Evolutionary conservation across 305 asterid genomes (phyloP).

Genomic region (Solanum hybrid): DNA sequence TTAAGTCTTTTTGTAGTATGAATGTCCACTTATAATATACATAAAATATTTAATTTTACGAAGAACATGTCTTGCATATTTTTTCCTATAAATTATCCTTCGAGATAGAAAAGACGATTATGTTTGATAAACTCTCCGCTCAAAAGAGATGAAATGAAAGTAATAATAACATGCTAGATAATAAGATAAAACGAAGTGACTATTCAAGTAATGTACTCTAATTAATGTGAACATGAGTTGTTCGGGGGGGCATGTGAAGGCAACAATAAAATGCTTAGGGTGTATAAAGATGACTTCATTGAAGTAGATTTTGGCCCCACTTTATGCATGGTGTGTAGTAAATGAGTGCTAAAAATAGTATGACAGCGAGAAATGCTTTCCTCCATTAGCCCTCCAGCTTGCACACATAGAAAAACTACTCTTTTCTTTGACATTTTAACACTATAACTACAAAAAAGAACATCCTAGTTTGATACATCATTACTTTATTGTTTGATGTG

Average conservation of each 20-base stretch:
- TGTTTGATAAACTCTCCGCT: rapidly evolving
- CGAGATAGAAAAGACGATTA: too few species aligned
- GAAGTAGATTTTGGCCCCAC: neutral
- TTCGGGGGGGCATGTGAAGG: constrained; percentile 13
- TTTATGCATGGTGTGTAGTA: neutral
- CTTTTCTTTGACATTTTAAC: neutral
- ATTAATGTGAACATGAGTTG: constrained; percentile 4
- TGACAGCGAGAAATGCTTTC: constrained; percentile 11
- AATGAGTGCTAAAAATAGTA: constrained; percentile 8
- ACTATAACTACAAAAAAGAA: neutral
- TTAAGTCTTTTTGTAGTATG: neutral
- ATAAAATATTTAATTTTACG: neutral
- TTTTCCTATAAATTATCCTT: neutral
- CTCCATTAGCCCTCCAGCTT: constrained; percentile 13
- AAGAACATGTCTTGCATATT: neutral
- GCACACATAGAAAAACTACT: neutral
- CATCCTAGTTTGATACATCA: neutral
- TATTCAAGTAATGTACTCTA: neutral
- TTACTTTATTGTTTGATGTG: neutral
- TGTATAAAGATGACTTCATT: neutral
- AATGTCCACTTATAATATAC: neutral
- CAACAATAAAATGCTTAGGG: constrained; percentile 5
- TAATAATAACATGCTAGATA: neutral
- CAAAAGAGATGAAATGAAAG: too few species aligned
- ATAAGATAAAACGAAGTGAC: neutral